Evolutionary conservation across 2,329 filamentous ascomycete genomes (phyloP).

Genomic region (Phialophora tarda): DNA sequence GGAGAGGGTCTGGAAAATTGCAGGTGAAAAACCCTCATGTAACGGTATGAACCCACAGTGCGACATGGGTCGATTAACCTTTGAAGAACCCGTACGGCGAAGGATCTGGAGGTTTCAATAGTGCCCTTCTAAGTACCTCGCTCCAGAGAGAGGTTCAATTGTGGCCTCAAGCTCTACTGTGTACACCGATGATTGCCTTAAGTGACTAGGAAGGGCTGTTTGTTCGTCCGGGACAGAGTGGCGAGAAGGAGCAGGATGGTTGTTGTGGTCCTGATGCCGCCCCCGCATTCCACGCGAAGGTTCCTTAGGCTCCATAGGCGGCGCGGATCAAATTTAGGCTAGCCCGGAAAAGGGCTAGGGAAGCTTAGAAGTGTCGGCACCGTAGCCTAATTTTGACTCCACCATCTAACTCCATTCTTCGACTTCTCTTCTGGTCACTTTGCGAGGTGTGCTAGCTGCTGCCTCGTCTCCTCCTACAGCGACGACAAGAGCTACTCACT

Average conservation of each 20-base stretch:
- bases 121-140: neutral
- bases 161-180: neutral
- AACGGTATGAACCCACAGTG: neutral
- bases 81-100: neutral
- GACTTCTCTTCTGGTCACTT: neutral
- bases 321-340: neutral
- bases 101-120: neutral
- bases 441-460: neutral
- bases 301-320: neutral
- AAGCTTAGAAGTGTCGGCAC: neutral
- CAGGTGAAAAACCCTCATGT: neutral
- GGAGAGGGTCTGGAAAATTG: neutral
- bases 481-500: neutral
- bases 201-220: neutral
- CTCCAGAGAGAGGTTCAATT: no score
- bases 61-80: neutral
- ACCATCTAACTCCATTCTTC: neutral
- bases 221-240: neutral
- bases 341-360: neutral
- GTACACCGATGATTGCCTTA: neutral
- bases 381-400: slow-evolving; percentile 19
- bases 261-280: neutral
- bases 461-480: neutral
- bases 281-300: neutral
- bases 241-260: neutral